Conservation (phyloP, 2,329 filamentous ascomycete genomes). For the Didymosphaeria variabile region DNA sequence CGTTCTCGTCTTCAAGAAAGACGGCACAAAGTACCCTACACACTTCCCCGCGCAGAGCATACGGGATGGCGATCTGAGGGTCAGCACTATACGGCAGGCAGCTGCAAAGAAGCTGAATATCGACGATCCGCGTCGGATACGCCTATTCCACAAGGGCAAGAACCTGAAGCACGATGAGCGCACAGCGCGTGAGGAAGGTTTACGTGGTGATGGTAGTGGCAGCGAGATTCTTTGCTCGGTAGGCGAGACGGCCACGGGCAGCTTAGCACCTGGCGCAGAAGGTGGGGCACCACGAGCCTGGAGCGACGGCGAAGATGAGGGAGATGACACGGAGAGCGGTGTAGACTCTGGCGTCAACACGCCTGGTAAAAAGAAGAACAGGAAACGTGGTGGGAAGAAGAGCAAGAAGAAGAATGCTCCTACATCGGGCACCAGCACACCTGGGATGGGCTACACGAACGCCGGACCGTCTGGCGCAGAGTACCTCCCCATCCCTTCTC, state of each 20-base stretch:
- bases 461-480: slow-evolving; percentile 44
- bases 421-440: slow-evolving; percentile 52
- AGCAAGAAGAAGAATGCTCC: slow-evolving; percentile 58
- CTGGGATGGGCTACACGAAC: slow-evolving; percentile 52
- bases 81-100: slow-evolving; percentile 73
- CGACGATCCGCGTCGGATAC: slow-evolving; percentile 65
- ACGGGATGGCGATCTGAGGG: slow-evolving; percentile 74
- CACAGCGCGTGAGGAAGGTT: slow-evolving; percentile 66
- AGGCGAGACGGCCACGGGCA: slow-evolving; percentile 59
- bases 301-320: slow-evolving; percentile 51
- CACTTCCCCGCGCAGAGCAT: slow-evolving; percentile 81
- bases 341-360: slow-evolving; percentile 39
- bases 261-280: slow-evolving; percentile 46
- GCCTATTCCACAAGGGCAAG: slow-evolving; percentile 77
- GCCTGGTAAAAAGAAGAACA: slow-evolving; percentile 44
- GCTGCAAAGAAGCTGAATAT: slow-evolving; percentile 72
- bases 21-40: slow-evolving; percentile 71
- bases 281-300: slow-evolving; percentile 42
- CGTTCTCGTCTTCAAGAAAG: slow-evolving; percentile 74
- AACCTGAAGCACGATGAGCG: slow-evolving; percentile 71
- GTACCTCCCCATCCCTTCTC: slow-evolving; percentile 48
- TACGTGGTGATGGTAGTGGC: slow-evolving; percentile 64
- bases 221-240: slow-evolving; percentile 69
- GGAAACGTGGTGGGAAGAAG: slow-evolving; percentile 51
- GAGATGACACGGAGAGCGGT: slow-evolving; percentile 44